Base-by-base conservation (phyloP, 2,329 filamentous ascomycete species). In the Trichoderma sp. region DNA sequence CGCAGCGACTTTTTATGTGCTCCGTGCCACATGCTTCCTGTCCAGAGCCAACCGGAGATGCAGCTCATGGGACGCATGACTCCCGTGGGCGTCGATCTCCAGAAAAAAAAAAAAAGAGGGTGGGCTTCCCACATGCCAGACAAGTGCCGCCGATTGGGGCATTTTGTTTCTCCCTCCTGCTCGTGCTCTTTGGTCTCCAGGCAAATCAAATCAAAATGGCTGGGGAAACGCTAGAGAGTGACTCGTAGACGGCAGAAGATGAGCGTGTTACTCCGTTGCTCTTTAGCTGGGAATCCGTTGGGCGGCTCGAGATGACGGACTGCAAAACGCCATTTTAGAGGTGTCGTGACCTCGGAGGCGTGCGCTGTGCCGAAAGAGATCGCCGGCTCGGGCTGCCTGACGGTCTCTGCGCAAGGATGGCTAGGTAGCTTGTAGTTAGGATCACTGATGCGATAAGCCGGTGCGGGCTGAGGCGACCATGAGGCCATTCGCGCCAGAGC, bases 11-110 rank as follows among this genome's bases (percentile, higher is more conserved):
- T 51, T 51, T n/a, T 51, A 21, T 51, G 43, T 51, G 43, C 43
- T 60, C 47, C 24, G 30, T 62, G 32, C 58, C 58, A 26, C 58
- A 62, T 62, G 58, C 34, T 24, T 14, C 26, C 21, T 21, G 61
- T 47, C 36, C 61, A 63, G n/a, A 43, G 21, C 62, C 53, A 63
- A 67, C 70, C 58, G 53, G 47, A 65, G 64, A 57, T 36, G 56
- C 51, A 70, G 58, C 61, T 24, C 57, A 26, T 30, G 30, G 69
- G 62, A 74, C 75, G 74, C 75, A 76, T 75, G 75, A 75, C 75
- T 74, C 72, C 63, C 8, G 39, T 36, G 39, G 47, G 47, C 60
- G 66, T 70, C 66, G 66, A 69, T 69, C 57, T 43, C 30, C 30
- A 57, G 64, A 57, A 21, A 36, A 60, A 24, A 21, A 21, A 24